A percentile compares a stretch with the other conserved stretches of the same genome.
phyloP scores from a whole-genome alignment of 768 basidiomycete genomes.

The Lactarius indigo region DNA sequence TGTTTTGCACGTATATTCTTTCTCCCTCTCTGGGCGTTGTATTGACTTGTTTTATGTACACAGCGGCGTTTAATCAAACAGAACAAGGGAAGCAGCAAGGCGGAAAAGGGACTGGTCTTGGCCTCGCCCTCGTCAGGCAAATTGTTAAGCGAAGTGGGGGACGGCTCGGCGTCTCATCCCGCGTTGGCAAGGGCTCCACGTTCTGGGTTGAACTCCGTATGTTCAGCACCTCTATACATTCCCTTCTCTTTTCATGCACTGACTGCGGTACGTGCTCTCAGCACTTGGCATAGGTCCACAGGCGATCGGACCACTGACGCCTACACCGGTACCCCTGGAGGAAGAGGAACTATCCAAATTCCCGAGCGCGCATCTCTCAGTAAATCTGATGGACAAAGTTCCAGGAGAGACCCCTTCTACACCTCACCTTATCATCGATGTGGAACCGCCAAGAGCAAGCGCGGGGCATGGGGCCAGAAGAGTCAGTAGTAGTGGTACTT shows the following conservation, averaged over 20 bases:
- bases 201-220: slow-evolving; percentile 83
- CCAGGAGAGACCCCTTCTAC: not conserved
- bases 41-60: not conserved
- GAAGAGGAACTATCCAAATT: not conserved
- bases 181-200: slow-evolving; percentile 67
- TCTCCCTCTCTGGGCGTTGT: not conserved
- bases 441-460: not conserved
- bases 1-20: slow-evolving; percentile 53
- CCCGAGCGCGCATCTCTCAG: slow-evolving; percentile 3
- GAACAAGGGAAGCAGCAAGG: slow-evolving; percentile 69
- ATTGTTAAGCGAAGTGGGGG: slow-evolving; percentile 51
- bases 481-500: not conserved
- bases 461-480: not conserved
- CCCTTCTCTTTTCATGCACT: not conserved
- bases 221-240: slow-evolving; percentile 26
- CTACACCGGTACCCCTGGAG: slow-evolving; percentile 24
- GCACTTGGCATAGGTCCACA: slow-evolving; percentile 70
- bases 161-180: slow-evolving; percentile 38
- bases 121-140: slow-evolving; percentile 49
- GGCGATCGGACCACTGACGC: slow-evolving; percentile 35
- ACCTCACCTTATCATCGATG: slow-evolving; percentile 4
- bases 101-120: slow-evolving; percentile 54
- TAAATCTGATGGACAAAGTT: slow-evolving; percentile 10
- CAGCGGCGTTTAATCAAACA: slow-evolving; percentile 76
- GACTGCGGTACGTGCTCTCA: slow-evolving; percentile 18